Percentiles rank a stretch among this genome's conserved stretches.
Conservation (phyloP, 768 basidiomycete genomes). For the Serendipita vermifera region DNA sequence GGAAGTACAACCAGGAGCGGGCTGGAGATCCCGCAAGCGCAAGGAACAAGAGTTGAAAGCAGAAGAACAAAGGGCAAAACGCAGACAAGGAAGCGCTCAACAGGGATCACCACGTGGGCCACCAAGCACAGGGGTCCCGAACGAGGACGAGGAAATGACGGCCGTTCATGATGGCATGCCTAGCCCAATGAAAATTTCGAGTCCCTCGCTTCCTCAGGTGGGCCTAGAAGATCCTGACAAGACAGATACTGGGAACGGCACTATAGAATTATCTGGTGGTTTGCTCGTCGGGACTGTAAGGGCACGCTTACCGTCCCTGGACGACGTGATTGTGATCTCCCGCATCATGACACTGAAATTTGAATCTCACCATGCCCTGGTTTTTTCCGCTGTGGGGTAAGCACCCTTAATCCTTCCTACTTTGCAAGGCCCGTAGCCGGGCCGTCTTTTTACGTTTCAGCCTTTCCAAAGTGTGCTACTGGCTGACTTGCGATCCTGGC, state of each 20-base stretch:
- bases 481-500: constrained; percentile 24
- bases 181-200: too few relatives aligned
- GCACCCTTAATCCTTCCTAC: constrained; percentile 18
- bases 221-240: too few relatives aligned
- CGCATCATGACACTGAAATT: constrained; percentile 39
- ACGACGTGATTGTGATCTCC: constrained; percentile 39
- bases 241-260: constrained; percentile 17
- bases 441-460: constrained; percentile 26
- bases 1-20: constrained; percentile 25
- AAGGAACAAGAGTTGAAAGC: constrained; percentile 14
- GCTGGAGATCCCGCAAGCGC: constrained; percentile 20
- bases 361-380: constrained; percentile 28
- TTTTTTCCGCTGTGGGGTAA: constrained; percentile 68
- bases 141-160: too few relatives aligned
- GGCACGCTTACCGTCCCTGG: constrained; percentile 7
- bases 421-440: background rate
- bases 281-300: background rate
- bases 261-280: background rate
- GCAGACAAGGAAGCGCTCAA: background rate
- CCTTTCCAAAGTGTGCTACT: constrained; percentile 53
- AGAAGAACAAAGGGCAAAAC: background rate
- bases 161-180: too few relatives aligned
- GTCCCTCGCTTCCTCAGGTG: too few relatives aligned
- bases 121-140: background rate
- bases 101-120: background rate